phyloP scores from a whole-genome alignment of 169 alveolate genomes.

The Plasmodium adleri region DNA sequence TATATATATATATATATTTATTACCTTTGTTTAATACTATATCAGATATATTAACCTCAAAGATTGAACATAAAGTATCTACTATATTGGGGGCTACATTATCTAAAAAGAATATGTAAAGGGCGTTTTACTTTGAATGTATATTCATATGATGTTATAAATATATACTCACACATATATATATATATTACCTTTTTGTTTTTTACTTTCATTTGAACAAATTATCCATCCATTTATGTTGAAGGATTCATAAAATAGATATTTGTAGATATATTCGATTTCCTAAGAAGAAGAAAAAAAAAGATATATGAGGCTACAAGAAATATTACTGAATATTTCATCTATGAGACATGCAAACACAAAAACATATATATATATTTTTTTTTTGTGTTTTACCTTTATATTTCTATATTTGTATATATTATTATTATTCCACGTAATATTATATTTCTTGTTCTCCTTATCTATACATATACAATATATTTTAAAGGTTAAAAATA shows the following conservation, averaged over 20 bases:
- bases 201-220: conserved; percentile 36
- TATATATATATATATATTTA: background rate
- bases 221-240: conserved; percentile 49
- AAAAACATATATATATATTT: no score
- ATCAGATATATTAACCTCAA: conserved; percentile 52
- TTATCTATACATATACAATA: conserved; percentile 11
- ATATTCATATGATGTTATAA: background rate
- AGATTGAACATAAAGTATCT: conserved; percentile 24
- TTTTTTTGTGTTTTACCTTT: conserved; percentile 21
- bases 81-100: conserved; percentile 6
- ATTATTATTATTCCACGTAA: conserved; percentile 28
- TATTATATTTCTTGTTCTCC: conserved; percentile 19
- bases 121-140: background rate
- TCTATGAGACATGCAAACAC: background rate
- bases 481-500: background rate
- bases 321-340: background rate
- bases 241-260: conserved; percentile 37
- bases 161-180: background rate
- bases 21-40: conserved; percentile 48
- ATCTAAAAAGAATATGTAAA: background rate
- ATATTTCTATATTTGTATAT: conserved; percentile 63
- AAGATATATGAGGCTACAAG: background rate
- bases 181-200: conserved; percentile 26
- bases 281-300: conserved; percentile 9
- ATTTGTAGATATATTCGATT: conserved; percentile 67